Conservation (phyloP, 208 protist genomes). For the Acanthamoeba divionensis region DNA sequence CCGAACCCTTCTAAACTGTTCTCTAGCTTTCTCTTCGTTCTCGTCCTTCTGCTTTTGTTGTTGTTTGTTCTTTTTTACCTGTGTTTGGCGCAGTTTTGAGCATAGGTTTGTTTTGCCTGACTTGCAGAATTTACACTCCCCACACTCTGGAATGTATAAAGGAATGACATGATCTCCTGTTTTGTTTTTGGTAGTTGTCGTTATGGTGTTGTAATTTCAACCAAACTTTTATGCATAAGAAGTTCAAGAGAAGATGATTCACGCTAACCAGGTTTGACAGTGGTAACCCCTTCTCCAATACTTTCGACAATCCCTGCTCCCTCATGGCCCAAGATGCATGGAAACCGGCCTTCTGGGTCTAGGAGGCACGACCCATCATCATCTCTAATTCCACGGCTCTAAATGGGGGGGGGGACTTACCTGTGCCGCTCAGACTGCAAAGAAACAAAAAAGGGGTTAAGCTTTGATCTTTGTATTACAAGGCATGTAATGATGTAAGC, state of each 20-base stretch:
- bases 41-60: too few species aligned
- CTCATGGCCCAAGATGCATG: constrained; percentile 86
- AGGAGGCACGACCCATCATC: not conserved
- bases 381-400: not conserved
- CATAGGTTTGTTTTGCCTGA: constrained; percentile 87
- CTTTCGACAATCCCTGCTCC: constrained; percentile 83
- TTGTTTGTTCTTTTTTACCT: constrained; percentile 58
- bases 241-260: not conserved
- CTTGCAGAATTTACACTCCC: constrained; percentile 86
- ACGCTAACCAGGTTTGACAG: constrained; percentile 78
- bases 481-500: not conserved
- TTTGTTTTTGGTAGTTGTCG: not conserved
- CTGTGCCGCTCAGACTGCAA: constrained; percentile 17
- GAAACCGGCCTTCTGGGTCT: constrained; percentile 84
- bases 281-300: constrained; percentile 84
- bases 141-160: constrained; percentile 84
- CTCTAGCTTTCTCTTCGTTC: too few species aligned
- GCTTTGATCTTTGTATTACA: not conserved
- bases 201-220: not conserved
- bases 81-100: constrained; percentile 80
- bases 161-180: constrained; percentile 49
- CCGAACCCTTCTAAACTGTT: too few species aligned
- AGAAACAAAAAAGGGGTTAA: not conserved
- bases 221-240: not conserved
- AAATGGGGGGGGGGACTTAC: not conserved